Conservation (phyloP, 352 stramenopile genomes). For the Phytophthora melonis region DNA sequence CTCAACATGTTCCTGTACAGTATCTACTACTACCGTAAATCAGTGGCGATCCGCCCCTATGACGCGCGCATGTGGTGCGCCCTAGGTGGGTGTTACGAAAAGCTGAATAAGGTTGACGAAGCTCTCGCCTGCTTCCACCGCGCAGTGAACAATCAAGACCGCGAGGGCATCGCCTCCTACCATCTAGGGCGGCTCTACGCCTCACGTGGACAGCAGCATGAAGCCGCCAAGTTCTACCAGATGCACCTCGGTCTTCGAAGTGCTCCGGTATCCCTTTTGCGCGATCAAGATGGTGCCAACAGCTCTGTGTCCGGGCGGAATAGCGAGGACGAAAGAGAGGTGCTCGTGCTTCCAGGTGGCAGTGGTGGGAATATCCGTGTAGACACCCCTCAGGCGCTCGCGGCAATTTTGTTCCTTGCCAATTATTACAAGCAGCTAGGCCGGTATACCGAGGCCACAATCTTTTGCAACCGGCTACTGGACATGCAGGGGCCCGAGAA, state of each 20-base stretch:
- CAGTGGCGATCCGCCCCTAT: constrained; percentile 94
- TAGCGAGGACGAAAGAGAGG: constrained; percentile 27
- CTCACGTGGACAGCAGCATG: constrained; percentile 53
- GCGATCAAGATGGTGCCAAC: constrained; percentile 26
- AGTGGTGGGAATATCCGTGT: constrained; percentile 55
- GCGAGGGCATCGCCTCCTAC: constrained; percentile 78
- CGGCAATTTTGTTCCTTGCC: constrained; percentile 77
- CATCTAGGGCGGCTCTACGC: constrained; percentile 72
- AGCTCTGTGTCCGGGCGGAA: constrained; percentile 4
- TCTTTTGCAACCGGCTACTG: constrained; percentile 83
- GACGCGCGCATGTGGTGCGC: constrained; percentile 99
- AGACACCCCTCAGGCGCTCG: constrained; percentile 70
- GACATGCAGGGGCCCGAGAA: constrained; percentile 84
- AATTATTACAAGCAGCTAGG: constrained; percentile 87
- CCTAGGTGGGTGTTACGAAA: constrained; percentile 90
- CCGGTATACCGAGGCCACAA: constrained; percentile 55
- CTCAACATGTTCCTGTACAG: constrained; percentile 98
- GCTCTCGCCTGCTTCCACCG: constrained; percentile 81
- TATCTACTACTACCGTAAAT: constrained; percentile 99
- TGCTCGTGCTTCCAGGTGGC: constrained; percentile 39
- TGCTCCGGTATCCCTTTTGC: constrained; percentile 28
- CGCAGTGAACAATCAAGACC: constrained; percentile 79
- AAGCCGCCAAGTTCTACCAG: constrained; percentile 80
- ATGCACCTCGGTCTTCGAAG: constrained; percentile 67
- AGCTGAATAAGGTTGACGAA: constrained; percentile 74